phyloP scores from a whole-genome alignment of 352 stramenopile genomes.

The Phytophthora palmivora region DNA sequence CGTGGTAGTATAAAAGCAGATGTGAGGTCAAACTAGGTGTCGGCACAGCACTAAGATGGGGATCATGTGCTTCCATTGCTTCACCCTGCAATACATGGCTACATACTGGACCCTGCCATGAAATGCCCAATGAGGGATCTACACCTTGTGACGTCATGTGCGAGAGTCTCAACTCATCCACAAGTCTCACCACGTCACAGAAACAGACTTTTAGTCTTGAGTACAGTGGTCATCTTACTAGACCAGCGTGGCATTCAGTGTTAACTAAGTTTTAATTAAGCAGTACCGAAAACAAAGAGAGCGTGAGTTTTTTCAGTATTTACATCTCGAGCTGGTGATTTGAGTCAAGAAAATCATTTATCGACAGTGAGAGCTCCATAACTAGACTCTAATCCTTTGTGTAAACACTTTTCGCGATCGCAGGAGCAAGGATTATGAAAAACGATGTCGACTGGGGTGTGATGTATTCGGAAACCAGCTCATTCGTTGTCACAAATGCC shows the following conservation, averaged over 20 bases:
- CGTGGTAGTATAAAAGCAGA: constrained; percentile 11
- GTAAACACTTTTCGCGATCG: too few relatives aligned
- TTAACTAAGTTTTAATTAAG: too few relatives aligned
- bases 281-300: constrained; percentile 1
- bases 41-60: constrained; percentile 3
- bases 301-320: not conserved
- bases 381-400: not conserved
- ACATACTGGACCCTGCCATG: not conserved
- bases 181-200: constrained; percentile 7
- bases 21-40: constrained; percentile 23
- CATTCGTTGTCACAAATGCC: constrained; percentile 71
- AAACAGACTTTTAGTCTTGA: too few relatives aligned
- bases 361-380: not conserved
- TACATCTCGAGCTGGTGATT: constrained; percentile 3
- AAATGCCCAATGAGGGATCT: constrained; percentile 23
- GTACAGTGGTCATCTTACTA: constrained; percentile 15
- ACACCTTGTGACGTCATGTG: constrained; percentile 10
- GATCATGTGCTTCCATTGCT: not conserved
- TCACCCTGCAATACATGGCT: too few relatives aligned
- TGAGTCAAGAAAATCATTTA: not conserved
- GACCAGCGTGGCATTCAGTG: too few relatives aligned
- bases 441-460: too few relatives aligned
- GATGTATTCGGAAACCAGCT: not conserved
- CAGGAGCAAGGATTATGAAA: too few relatives aligned
- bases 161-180: constrained; percentile 1